Conservation (phyloP, 78 protist species). For the Isochrysis galbana region DNA sequence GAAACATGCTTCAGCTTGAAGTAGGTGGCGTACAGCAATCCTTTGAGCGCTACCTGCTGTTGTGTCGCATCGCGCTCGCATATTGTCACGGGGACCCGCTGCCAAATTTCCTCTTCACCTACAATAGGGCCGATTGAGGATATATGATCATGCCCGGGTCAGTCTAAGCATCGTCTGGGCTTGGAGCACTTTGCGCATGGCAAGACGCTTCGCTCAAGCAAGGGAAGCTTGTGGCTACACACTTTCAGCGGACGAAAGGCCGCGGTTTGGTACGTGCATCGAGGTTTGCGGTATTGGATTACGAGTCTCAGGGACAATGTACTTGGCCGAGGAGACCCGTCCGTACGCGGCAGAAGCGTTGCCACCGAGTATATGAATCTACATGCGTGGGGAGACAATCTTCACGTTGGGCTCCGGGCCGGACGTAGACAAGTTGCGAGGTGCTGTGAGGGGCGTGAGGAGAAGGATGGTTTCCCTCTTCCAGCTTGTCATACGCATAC, state of each 20-base stretch:
- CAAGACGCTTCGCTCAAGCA: no score
- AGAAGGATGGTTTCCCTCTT: no score
- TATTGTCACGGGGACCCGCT: neutral
- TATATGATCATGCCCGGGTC: no score
- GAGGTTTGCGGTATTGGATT: neutral
- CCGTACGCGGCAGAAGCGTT: slow-evolving; percentile 27
- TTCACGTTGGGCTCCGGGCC: no score
- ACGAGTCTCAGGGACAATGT: neutral
- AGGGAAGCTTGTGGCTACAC: no score
- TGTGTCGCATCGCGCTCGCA: neutral
- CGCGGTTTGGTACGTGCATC: neutral
- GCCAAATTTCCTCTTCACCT: neutral
- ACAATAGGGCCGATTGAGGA: no score
- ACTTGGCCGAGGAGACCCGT: neutral
- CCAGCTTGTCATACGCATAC: no score
- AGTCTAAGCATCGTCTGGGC: no score
- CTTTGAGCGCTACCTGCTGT: neutral
- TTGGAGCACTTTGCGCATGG: no score
- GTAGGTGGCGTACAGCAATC: neutral
- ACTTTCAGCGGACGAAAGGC: neutral
- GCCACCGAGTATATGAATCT: slow-evolving; percentile 36
- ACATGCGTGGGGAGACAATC: no score
- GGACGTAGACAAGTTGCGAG: no score
- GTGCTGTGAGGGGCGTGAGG: no score
- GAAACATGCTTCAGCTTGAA: slow-evolving; percentile 39